Percentiles rank a stretch among this genome's conserved stretches.
Evolutionary conservation across 306 rosid genomes (phyloP).

Genomic region (Fragaria nilgerrensis): DNA sequence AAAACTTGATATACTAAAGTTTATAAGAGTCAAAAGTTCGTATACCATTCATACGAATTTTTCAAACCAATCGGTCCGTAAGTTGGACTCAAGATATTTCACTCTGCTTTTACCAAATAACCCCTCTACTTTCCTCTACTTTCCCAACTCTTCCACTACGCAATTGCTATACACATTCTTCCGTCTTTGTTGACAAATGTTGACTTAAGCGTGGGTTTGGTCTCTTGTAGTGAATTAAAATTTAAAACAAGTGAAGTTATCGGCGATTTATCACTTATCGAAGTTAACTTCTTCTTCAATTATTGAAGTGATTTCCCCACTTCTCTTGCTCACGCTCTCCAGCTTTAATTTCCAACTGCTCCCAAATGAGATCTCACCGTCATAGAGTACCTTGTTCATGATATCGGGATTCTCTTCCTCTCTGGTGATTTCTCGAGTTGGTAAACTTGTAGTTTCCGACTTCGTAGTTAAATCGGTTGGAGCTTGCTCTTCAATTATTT

Average conservation of each 20-base stretch:
- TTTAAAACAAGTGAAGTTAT: too few relatives aligned
- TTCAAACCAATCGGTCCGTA: too few relatives aligned
- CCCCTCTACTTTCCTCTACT: too few relatives aligned
- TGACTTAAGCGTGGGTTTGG: too few relatives aligned
- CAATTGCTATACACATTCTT: too few relatives aligned
- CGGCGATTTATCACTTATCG: background rate
- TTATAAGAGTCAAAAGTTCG: too few relatives aligned
- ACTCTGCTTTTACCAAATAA: too few relatives aligned
- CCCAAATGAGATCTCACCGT: conserved; percentile 61
- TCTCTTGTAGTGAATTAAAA: background rate
- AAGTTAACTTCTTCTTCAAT: conserved; percentile 36
- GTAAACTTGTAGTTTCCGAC: background rate
- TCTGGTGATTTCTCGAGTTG: conserved; percentile 14
- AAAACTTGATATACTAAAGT: too few relatives aligned
- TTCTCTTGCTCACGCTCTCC: conserved; percentile 28
- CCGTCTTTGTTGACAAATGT: too few relatives aligned
- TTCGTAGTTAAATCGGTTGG: background rate
- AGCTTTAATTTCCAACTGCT: conserved; percentile 37
- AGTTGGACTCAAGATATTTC: too few relatives aligned
- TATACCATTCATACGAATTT: too few relatives aligned
- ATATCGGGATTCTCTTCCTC: conserved; percentile 28
- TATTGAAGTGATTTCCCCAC: conserved; percentile 43
- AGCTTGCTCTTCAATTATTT: background rate
- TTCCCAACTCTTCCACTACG: too few relatives aligned
- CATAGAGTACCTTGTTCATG: conserved; percentile 36